These are phyloP conservation scores for Lactarius tabidus DNA, from an alignment of 768 basidiomycete species.

Conservation along the genomic window DNA sequence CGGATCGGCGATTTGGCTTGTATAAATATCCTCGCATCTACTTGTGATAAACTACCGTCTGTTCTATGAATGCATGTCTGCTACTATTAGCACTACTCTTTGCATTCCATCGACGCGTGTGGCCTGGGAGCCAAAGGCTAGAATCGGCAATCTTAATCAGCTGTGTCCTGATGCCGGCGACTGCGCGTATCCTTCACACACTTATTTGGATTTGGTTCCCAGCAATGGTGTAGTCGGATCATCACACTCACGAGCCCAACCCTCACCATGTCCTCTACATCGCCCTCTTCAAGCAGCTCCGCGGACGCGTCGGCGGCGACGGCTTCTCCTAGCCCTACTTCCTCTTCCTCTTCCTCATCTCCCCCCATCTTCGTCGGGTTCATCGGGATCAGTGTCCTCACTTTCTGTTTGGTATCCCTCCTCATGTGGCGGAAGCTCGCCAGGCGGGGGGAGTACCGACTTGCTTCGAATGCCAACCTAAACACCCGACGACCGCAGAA, in stretches of 20 bases:
- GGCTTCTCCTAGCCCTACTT: constrained; percentile 2
- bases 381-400: constrained; percentile 16
- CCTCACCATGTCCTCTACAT: background rate
- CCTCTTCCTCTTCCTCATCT: background rate
- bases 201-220: background rate
- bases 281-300: background rate
- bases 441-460: background rate
- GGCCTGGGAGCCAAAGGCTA: background rate
- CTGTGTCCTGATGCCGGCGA: background rate
- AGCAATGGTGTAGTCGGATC: background rate
- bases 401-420: background rate
- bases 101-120: background rate
- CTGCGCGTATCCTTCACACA: background rate
- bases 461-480: background rate
- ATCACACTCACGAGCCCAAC: background rate
- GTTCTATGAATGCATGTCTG: background rate
- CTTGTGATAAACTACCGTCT: background rate
- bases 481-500: background rate
- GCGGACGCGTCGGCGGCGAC: background rate
- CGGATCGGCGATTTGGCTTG: background rate
- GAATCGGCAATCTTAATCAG: background rate
- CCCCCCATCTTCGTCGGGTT: constrained; percentile 19
- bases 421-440: constrained; percentile 12
- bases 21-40: background rate
- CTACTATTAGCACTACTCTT: no score